phyloP scores from a whole-genome alignment of 2,329 filamentous ascomycete species.

The Aspergillus piperis region DNA sequence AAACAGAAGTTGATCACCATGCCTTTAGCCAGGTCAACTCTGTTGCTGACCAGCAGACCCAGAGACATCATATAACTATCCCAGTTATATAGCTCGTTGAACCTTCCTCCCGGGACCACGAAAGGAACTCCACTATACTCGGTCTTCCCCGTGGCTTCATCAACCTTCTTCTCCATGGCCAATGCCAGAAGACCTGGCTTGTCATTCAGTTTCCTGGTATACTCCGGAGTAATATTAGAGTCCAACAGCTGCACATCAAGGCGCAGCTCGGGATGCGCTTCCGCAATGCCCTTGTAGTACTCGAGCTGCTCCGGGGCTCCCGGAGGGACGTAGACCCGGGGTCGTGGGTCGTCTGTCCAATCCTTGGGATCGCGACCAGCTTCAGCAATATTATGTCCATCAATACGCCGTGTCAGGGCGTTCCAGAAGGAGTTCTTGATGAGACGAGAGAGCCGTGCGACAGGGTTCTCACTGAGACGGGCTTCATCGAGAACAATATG shows the following conservation, averaged over 20 bases:
- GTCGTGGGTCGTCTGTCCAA: conserved; percentile 85
- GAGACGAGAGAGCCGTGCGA: conserved; percentile 79
- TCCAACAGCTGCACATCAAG: conserved; percentile 81
- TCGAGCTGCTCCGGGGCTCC: conserved; percentile 84
- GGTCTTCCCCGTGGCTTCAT: conserved; percentile 68
- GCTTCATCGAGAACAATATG: conserved; percentile 89
- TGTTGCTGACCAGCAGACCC: conserved; percentile 81
- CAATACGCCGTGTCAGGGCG: conserved; percentile 83
- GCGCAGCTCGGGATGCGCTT: conserved; percentile 76
- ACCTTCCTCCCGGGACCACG: conserved; percentile 93
- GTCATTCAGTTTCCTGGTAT: conserved; percentile 78
- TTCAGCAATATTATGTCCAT: conserved; percentile 75
- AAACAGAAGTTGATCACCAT: conserved; percentile 98
- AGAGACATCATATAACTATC: conserved; percentile 98
- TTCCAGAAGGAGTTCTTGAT: conserved; percentile 94
- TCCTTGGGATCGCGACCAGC: conserved; percentile 92
- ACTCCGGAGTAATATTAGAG: conserved; percentile 71
- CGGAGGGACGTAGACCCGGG: conserved; percentile 84
- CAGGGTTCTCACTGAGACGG: conserved; percentile 91
- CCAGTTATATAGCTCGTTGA: conserved; percentile 99
- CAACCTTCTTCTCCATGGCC: conserved; percentile 75
- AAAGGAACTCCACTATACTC: conserved; percentile 82
- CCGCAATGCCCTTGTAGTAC: conserved; percentile 82
- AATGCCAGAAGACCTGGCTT: conserved; percentile 88
- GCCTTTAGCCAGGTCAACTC: conserved; percentile 81